Evolutionary conservation across 2,329 filamentous ascomycete species (phyloP).

Genomic region (Raffaelea albimanens): DNA sequence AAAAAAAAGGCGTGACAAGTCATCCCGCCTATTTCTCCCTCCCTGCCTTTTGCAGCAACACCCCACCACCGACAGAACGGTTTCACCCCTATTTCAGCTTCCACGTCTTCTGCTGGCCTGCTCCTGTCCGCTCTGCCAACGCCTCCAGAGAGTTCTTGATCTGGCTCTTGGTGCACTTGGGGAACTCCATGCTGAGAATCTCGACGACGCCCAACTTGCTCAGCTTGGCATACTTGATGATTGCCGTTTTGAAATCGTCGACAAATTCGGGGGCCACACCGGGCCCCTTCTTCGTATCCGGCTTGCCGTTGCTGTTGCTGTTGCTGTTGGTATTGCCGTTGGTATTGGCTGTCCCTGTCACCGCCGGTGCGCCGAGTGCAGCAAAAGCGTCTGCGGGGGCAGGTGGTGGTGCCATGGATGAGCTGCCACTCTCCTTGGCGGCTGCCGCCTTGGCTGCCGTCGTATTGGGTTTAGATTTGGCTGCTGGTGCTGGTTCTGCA

Average conservation of each 20-base stretch:
- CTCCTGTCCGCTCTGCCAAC: constrained; percentile 52
- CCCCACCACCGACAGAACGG: no score
- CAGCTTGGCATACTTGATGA: constrained; percentile 48
- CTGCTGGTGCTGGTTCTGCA: background rate
- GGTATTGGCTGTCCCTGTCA: background rate
- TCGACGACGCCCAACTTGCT: constrained; percentile 69
- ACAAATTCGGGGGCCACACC: constrained; percentile 51
- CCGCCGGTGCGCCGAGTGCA: constrained; percentile 2
- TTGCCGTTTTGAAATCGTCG: constrained; percentile 55
- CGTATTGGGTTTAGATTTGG: background rate
- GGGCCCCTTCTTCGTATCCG: constrained; percentile 17
- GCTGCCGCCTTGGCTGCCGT: background rate
- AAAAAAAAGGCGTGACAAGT: no score
- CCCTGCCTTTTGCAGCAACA: no score
- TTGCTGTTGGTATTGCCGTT: background rate
- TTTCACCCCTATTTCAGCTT: constrained; percentile 32
- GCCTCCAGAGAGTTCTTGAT: constrained; percentile 61
- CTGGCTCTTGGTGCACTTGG: constrained; percentile 57
- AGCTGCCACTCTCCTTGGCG: constrained; percentile 4
- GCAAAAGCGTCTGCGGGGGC: constrained; percentile 14
- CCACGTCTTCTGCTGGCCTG: constrained; percentile 51
- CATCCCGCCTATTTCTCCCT: no score
- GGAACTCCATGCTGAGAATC: constrained; percentile 64
- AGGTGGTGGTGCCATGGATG: constrained; percentile 14
- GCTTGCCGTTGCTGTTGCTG: constrained; percentile 1